phyloP scores from a whole-genome alignment of 2,329 filamentous ascomycete genomes.

The Alternaria consortialis region DNA sequence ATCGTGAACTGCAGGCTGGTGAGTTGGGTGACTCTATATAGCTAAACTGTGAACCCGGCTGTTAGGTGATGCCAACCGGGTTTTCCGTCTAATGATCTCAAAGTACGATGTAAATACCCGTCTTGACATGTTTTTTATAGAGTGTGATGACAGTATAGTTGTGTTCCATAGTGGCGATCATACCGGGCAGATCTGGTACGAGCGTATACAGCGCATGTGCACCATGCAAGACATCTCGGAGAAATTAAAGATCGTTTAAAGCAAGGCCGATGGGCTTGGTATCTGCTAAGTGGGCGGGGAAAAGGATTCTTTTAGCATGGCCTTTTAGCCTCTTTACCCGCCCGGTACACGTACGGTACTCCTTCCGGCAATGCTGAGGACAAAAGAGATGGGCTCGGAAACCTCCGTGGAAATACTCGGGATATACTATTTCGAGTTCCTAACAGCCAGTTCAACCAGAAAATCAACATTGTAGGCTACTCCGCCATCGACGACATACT shows the following conservation, averaged over 20 bases:
- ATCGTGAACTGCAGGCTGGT: neutral
- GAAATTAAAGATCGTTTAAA: conserved; percentile 22
- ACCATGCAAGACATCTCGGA: conserved; percentile 14
- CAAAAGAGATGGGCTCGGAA: neutral
- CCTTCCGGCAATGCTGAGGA: neutral
- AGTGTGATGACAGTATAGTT: conserved; percentile 16
- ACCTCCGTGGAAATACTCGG: neutral
- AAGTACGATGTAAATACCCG: conserved; percentile 18
- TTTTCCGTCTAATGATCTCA: neutral
- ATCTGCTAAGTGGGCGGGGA: neutral
- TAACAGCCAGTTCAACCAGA: conserved; percentile 20
- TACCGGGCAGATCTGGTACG: conserved; percentile 4
- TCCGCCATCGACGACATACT: conserved; percentile 41
- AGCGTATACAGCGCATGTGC: neutral
- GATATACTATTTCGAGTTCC: neutral
- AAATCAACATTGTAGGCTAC: conserved; percentile 43
- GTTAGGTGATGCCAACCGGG: neutral
- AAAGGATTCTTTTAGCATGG: neutral
- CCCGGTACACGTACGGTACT: neutral
- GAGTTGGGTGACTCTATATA: conserved; percentile 1
- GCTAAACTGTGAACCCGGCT: neutral
- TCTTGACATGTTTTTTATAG: conserved; percentile 21
- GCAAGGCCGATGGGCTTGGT: conserved; percentile 6
- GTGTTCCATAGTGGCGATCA: conserved; percentile 3
- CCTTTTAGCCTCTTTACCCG: conserved; percentile 21